Evolutionary conservation across 1,284 basidiomycete genomes (phyloP), one percentile per base, ranked within the genome.

Genomic region (Heterobasidion occidentale): DNA sequence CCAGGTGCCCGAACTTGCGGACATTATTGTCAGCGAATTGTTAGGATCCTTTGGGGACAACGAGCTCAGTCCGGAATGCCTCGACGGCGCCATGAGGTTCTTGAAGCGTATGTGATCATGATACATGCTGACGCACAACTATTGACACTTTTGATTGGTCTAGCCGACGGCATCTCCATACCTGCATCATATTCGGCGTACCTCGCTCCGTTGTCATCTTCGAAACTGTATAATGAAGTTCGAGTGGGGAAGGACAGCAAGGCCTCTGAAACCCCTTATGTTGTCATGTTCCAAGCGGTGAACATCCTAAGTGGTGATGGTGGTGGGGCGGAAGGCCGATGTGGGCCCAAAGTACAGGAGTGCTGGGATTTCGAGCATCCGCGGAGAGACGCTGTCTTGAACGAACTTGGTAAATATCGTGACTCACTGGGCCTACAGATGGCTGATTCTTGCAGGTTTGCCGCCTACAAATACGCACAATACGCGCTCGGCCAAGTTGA

Each of bases 291-390:
- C 68, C 89, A 94, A 66, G 90, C 93, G 19, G 88, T 92, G 60
- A 94, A 94, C 63, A 81, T 94, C 58, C 76, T 98, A 48, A 92
- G 89, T 58, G 92, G 87, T 19, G 76, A 90, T 56, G 77, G 81
- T 51, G 75, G 77, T 36, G 80, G 84, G 55, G 65, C 80, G 53
- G 74, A 77, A 60, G 83, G 80, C 15, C 77, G 81, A 52, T 93
- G 90, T 70, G 91, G 91, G 8, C 80, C 87, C 6, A 83, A 84
- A 63, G 81, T 98, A 36, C 97, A 99, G 70, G 92, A 94, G 64
- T 97, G 94, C 65, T 99, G 97, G 97, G 88, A 91, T 60, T 99
- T 98, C 70, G 93, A 93, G 63, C 97, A 99, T 74, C 94, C 94
- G 1, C 75, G 91, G 58, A 79, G 80, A 53, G 91, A 94, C 65